Evolutionary conservation across 352 stramenopile genomes (phyloP), one percentile per base, ranked within the genome.

Genomic region (Pythium biforme): DNA sequence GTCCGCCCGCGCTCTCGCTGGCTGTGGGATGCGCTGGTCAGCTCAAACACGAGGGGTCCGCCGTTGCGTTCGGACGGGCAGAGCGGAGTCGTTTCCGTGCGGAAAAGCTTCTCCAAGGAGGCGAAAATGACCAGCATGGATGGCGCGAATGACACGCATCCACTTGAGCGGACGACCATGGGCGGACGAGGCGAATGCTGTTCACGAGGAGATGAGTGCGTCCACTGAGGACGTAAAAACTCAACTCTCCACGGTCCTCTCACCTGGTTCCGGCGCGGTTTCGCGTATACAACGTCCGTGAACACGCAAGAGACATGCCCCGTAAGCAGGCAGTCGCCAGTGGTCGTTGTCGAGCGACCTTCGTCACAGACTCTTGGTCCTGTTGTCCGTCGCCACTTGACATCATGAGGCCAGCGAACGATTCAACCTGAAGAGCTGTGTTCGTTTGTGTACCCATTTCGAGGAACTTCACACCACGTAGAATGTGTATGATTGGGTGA

Each of bases 391-490:
- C 37, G 37, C 37, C 37, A n/a, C 3, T 43, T 43, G 37, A 15
- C 37, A 5, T 17, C 11, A 43, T 11, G 37, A 9, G 4, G 29
- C 9, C 29, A 33, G 29, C 4, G 29, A 33, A 33, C 29, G 9
- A 33, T 33, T 33, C 4, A 33, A 4, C 29, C 29, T 4, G 9
- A 10, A 9, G 4, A 9, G 9, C 29, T 4, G 29, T 33, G 29
- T 33, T 34, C 31, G 22, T 56, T 64, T 59, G 19, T 61, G 60
- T 67, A 67, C 22, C 60, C 60, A 67, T 67, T 37, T 60, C 15
- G 37, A n/a, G 11, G 51, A 48, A 23, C 15, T 41, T 52, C 27
- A 51, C 39, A 19, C 60, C 43, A 61, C 60, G 51, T 51, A 67
- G 19, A 29, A 61, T 17, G 8, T 10, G 20, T 26, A 0, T 59